Conservation (phyloP, 1,284 basidiomycete genomes). For the Mrakiaceae sp. region DNA sequence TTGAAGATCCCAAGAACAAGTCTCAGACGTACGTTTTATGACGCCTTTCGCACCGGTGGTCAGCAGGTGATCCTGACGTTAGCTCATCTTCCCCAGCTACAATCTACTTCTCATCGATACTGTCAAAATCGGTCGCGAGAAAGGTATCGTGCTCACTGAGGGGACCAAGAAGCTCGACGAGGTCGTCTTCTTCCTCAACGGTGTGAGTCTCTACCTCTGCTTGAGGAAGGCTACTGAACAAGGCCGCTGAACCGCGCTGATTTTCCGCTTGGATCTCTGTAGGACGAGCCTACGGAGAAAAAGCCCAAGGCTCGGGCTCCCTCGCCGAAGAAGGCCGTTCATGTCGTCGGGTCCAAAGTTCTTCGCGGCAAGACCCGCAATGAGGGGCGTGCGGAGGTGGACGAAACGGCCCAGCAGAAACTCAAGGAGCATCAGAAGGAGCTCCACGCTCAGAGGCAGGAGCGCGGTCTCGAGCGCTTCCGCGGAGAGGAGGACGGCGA, state of each 20-base stretch:
- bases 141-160: constrained; percentile 64
- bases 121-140: constrained; percentile 60
- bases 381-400: constrained; percentile 63
- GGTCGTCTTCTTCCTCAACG: constrained; percentile 68
- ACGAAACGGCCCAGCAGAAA: constrained; percentile 53
- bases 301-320: constrained; percentile 32
- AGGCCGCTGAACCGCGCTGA: neutral
- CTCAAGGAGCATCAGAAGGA: constrained; percentile 83
- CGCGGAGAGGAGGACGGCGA: constrained; percentile 48
- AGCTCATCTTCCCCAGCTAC: constrained; percentile 47
- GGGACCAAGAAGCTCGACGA: constrained; percentile 74
- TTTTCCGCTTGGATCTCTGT: neutral
- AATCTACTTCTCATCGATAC: constrained; percentile 85
- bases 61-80: neutral
- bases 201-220: constrained; percentile 17
- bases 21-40: constrained; percentile 55
- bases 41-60: neutral
- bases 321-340: constrained; percentile 42
- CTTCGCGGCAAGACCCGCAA: constrained; percentile 72
- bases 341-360: constrained; percentile 68
- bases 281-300: constrained; percentile 34
- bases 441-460: constrained; percentile 65
- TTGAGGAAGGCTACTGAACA: neutral
- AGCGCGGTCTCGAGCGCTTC: constrained; percentile 72
- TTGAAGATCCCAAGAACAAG: constrained; percentile 53